phyloP scores from a whole-genome alignment of 441 rosid species.

The Aquilaria agallochum region DNA sequence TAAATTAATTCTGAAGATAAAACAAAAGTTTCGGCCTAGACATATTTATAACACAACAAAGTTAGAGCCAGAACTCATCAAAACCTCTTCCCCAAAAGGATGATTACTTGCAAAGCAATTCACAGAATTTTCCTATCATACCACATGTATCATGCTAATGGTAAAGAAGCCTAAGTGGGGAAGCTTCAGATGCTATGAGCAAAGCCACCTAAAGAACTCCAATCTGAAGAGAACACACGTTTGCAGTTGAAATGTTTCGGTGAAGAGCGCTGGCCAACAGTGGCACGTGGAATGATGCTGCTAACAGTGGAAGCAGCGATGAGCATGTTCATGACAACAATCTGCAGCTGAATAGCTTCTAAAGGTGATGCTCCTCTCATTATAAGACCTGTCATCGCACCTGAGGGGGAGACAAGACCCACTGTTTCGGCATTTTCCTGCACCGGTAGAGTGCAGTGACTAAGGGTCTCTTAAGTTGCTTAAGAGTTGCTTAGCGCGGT shows the following conservation, averaged over 20 bases:
- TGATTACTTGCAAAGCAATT: too few species aligned
- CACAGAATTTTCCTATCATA: too few species aligned
- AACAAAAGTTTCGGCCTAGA: too few species aligned
- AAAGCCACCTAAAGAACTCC: not conserved
- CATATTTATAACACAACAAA: too few species aligned
- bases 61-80: too few species aligned
- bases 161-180: too few species aligned
- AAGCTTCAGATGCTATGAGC: too few species aligned
- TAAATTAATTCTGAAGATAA: too few species aligned
- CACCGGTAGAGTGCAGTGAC: conserved; percentile 81
- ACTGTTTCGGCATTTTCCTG: conserved; percentile 88
- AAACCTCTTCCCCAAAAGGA: too few species aligned
- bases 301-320: conserved; percentile 78
- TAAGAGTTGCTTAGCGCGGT: conserved; percentile 65
- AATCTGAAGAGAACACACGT: conserved; percentile 46
- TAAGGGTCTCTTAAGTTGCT: conserved; percentile 71
- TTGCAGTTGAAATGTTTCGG: conserved; percentile 68
- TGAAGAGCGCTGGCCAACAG: conserved; percentile 85
- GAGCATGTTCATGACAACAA: conserved; percentile 88
- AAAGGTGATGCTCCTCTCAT: conserved; percentile 94
- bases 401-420: conserved; percentile 79
- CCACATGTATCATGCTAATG: too few species aligned
- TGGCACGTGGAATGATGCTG: conserved; percentile 74
- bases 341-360: conserved; percentile 89
- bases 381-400: conserved; percentile 93